phyloP scores from a whole-genome alignment of 164 flowering plant species.

The Magnolia kwangsiensis region DNA sequence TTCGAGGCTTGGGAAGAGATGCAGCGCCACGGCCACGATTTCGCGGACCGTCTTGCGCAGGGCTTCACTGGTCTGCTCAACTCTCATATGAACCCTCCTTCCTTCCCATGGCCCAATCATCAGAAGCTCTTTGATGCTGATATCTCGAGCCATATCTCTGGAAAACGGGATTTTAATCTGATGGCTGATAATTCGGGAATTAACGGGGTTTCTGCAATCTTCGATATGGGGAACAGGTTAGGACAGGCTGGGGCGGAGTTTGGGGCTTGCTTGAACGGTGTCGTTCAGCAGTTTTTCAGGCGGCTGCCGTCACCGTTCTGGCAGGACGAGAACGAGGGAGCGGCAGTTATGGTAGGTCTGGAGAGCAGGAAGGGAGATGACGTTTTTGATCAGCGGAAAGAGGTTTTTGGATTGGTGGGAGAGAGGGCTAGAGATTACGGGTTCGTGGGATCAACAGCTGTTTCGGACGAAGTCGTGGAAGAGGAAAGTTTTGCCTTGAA shows the following conservation, averaged over 20 bases:
- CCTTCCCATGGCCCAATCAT: constrained; percentile 73
- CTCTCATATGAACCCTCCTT: constrained; percentile 59
- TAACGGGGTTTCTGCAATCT: constrained; percentile 70
- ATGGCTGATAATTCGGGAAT: constrained; percentile 34
- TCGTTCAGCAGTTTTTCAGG: constrained; percentile 76
- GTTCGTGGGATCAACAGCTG: constrained; percentile 33
- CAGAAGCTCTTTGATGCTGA: constrained; percentile 60
- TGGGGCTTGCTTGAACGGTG: constrained; percentile 70
- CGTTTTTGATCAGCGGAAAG: constrained; percentile 26
- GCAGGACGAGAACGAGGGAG: constrained; percentile 41
- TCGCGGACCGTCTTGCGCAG: constrained; percentile 83
- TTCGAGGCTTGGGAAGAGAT: constrained; percentile 99
- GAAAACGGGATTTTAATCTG: constrained; percentile 37
- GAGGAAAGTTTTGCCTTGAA: constrained; percentile 50
- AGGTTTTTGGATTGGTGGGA: constrained; percentile 38
- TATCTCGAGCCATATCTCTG: constrained; percentile 42
- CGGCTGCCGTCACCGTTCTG: constrained; percentile 62
- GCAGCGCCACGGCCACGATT: constrained; percentile 86
- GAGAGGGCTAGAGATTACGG: constrained; percentile 51
- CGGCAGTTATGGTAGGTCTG: constrained; percentile 25
- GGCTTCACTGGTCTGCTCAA: constrained; percentile 74
- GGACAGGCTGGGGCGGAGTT: constrained; percentile 92
- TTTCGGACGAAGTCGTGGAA: constrained; percentile 28
- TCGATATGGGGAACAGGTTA: constrained; percentile 76
- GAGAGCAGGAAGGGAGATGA: constrained; percentile 27